Conservation (phyloP, 148 eudicot species). For the Agrostemma githago region DNA sequence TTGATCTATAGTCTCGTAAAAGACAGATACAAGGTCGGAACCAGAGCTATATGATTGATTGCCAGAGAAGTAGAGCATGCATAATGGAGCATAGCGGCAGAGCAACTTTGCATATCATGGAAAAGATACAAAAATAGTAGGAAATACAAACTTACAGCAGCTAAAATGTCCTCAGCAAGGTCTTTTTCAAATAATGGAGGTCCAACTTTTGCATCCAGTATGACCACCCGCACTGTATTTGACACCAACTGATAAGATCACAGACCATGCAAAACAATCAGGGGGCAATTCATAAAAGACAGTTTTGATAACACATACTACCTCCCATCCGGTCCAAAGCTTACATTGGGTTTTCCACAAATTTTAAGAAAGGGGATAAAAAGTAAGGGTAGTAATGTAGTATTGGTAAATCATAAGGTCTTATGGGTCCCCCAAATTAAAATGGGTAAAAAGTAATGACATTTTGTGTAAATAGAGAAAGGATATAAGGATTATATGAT, state of each 20-base stretch:
- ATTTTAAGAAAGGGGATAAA: too few relatives aligned
- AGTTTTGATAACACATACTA: not conserved
- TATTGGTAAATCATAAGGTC: too few relatives aligned
- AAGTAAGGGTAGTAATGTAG: too few relatives aligned
- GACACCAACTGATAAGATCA: conserved; percentile 57
- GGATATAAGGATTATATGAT: too few relatives aligned
- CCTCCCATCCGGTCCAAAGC: too few relatives aligned
- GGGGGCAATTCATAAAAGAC: not conserved
- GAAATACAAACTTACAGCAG: conserved; percentile 51
- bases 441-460: too few relatives aligned
- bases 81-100: not conserved
- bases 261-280: conserved; percentile 10
- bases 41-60: not conserved
- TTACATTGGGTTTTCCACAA: too few relatives aligned
- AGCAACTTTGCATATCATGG: not conserved
- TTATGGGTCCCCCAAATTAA: too few relatives aligned
- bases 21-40: too few relatives aligned
- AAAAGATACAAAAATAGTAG: not conserved
- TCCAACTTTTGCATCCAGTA: conserved; percentile 92
- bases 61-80: not conserved
- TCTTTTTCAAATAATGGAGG: conserved; percentile 81
- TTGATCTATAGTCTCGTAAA: too few relatives aligned
- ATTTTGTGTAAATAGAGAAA: too few relatives aligned
- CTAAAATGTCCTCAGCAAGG: conserved; percentile 71
- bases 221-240: conserved; percentile 58